These are phyloP conservation scores for Terfezia claveryi DNA, from an alignment of 495 filamentous ascomycete genomes.

Conservation along the genomic window DNA sequence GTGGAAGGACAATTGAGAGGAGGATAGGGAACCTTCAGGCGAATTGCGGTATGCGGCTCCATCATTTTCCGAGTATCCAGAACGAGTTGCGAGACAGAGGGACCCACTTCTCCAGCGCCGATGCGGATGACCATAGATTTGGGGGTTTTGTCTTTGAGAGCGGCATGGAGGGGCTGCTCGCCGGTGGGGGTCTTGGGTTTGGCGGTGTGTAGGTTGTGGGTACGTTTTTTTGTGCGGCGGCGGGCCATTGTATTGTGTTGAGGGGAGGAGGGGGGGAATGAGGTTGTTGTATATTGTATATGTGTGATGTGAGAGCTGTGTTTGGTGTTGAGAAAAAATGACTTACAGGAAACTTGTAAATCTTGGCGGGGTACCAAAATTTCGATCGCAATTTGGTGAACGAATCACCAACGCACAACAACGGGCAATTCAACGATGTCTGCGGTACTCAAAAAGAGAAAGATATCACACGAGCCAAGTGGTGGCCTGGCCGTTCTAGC, in stretches of 20 bases:
- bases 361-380: not conserved
- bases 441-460: not conserved
- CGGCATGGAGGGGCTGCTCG: conserved; percentile 24
- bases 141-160: conserved; percentile 36
- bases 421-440: not conserved
- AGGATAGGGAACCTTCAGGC: conserved; percentile 28
- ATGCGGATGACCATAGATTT: conserved; percentile 98
- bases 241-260: conserved; percentile 31
- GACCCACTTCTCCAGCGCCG: conserved; percentile 79
- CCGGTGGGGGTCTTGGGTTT: conserved; percentile 35
- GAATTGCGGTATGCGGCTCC: conserved; percentile 79
- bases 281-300: not conserved
- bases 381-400: not conserved
- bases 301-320: not conserved
- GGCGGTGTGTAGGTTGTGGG: conserved; percentile 36
- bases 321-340: not conserved
- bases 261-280: not conserved
- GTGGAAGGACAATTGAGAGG: conserved; percentile 17
- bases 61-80: conserved; percentile 82
- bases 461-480: not conserved
- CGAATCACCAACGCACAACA: not conserved
- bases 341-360: not conserved
- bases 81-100: conserved; percentile 75
- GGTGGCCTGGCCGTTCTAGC: not conserved
- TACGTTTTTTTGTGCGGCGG: conserved; percentile 68